A percentile compares a stretch with the other conserved stretches of the same genome.
Conservation (phyloP, 495 filamentous ascomycete genomes). For the Apiosordaria backusii region DNA sequence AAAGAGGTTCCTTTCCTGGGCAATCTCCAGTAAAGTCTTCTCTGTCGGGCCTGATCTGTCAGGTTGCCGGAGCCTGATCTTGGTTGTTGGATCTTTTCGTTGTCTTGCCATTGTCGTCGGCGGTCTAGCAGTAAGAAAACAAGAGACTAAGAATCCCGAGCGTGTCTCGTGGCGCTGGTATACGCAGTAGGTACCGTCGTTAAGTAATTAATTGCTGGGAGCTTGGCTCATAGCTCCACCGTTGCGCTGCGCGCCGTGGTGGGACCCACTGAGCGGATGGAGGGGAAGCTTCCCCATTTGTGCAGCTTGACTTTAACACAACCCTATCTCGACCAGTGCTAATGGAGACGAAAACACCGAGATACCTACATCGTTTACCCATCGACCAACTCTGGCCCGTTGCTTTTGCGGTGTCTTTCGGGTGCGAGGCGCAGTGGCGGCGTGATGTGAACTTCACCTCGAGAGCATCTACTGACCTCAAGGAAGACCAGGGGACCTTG, state of each 20-base stretch:
- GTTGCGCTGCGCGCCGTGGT: background rate
- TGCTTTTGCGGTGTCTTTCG: background rate
- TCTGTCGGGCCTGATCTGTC: conserved; percentile 53
- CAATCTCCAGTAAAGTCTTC: conserved; percentile 62
- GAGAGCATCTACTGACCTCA: background rate
- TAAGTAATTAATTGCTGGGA: background rate
- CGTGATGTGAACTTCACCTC: background rate
- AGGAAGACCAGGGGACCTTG: background rate
- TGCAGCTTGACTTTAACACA: too few species aligned
- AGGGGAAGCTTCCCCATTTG: background rate
- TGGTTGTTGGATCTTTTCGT: conserved; percentile 43
- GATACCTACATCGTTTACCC: too few species aligned
- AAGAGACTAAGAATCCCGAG: background rate
- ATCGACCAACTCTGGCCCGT: too few species aligned
- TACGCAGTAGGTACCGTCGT: background rate
- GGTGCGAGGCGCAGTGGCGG: background rate
- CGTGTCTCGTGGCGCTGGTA: background rate
- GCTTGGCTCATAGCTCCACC: background rate
- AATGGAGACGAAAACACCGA: too few species aligned
- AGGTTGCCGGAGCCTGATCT: conserved; percentile 57
- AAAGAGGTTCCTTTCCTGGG: conserved; percentile 55
- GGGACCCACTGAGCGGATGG: too few species aligned
- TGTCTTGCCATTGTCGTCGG: conserved; percentile 40
- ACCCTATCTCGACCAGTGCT: too few species aligned
- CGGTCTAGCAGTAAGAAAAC: background rate